Evolutionary conservation across 768 basidiomycete genomes (phyloP).

Genomic region (Mrakia blollopis): DNA sequence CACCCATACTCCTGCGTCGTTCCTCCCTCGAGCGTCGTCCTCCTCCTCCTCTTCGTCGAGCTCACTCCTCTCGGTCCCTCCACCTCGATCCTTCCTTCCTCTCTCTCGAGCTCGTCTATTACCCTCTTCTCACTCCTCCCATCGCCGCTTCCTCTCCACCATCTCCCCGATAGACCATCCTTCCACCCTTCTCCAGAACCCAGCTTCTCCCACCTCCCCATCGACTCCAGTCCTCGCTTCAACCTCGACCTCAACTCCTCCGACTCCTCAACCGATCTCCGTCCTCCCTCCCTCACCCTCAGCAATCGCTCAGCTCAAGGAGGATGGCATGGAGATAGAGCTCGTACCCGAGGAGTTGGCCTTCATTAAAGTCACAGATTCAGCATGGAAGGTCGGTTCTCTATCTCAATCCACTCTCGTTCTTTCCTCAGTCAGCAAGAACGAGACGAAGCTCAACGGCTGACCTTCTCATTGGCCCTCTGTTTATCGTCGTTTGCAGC

Average conservation of each 20-base stretch:
- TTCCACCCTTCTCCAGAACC: not conserved
- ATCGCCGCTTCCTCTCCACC: not conserved
- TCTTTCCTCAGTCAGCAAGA: not conserved
- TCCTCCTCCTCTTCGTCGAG: not conserved
- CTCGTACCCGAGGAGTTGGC: constrained; percentile 15
- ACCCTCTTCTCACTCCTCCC: not conserved
- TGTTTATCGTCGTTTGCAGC: constrained; percentile 49
- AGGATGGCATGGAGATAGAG: constrained; percentile 24
- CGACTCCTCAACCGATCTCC: not conserved
- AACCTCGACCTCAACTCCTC: not conserved
- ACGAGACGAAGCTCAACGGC: not conserved
- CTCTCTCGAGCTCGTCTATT: not conserved
- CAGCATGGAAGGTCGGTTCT: constrained; percentile 21
- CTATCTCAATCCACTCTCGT: not conserved
- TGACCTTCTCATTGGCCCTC: not conserved
- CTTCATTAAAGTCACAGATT: constrained; percentile 7
- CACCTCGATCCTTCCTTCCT: not conserved
- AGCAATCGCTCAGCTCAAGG: not conserved
- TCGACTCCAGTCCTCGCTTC: not conserved
- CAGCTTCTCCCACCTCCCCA: not conserved
- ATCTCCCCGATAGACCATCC: not conserved
- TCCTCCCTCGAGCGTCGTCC: not conserved
- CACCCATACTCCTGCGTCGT: not conserved
- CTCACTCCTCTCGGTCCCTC: not conserved
- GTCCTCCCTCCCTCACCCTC: constrained; percentile 8